A percentile compares a stretch with the other conserved stretches of the same genome.
These are phyloP conservation scores for Coemansia nantahalensis DNA, from an alignment of 192 early-diverging fungal genomes.

Conservation along the genomic window DNA sequence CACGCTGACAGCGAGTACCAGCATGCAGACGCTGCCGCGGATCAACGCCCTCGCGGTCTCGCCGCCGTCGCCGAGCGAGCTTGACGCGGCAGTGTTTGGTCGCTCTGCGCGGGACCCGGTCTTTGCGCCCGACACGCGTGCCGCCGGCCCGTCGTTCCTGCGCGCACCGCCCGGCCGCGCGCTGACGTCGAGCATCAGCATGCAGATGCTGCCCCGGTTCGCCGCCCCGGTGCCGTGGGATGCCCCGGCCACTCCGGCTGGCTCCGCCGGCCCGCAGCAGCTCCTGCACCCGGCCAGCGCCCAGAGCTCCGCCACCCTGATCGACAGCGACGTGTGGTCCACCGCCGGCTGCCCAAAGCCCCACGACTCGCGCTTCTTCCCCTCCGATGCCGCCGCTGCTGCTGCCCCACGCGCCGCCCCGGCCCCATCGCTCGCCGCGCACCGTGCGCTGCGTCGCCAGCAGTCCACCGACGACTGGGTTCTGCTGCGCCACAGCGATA, in stretches of 20 bases:
- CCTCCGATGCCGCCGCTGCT: constrained; percentile 1
- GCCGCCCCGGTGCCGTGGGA: constrained; percentile 33
- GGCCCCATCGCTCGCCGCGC: constrained; percentile 10
- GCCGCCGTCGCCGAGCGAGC: constrained; percentile 4
- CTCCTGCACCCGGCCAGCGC: constrained; percentile 11
- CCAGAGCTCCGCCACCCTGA: constrained; percentile 39
- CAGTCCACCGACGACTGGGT: constrained; percentile 45
- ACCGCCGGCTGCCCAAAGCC: neutral
- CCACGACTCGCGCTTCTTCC: constrained; percentile 39
- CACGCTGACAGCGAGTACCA: constrained; percentile 31
- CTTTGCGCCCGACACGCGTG: neutral
- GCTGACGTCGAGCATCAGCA: constrained; percentile 47
- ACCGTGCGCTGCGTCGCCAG: constrained; percentile 45
- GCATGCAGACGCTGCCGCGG: constrained; percentile 36
- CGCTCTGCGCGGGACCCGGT: too few species aligned
- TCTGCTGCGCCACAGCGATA: too few species aligned
- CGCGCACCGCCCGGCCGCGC: neutral
- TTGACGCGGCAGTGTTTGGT: constrained; percentile 1
- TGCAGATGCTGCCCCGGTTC: constrained; percentile 44
- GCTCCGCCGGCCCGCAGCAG: neutral
- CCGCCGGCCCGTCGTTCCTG: constrained; percentile 7
- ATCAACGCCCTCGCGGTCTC: constrained; percentile 16
- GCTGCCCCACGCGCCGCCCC: neutral
- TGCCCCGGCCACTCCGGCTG: neutral
- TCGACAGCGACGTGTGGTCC: constrained; percentile 46